Evolutionary conservation across 345 rosid species (phyloP).

Genomic region (Durio zibethinus): DNA sequence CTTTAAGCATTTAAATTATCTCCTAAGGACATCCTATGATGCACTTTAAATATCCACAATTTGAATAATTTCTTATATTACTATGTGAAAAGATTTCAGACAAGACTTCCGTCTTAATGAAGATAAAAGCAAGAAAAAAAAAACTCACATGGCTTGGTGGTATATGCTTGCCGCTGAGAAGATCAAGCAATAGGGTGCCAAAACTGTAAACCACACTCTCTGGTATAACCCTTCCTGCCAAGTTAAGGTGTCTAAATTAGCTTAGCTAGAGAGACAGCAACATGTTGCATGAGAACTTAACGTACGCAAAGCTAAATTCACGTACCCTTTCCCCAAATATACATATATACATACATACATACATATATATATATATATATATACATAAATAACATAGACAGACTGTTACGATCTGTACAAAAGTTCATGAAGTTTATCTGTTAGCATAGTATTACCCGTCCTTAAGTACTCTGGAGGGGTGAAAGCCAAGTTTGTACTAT

Average conservation of each 20-base stretch:
- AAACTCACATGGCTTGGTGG: constrained; percentile 81
- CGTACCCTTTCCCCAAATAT: background rate
- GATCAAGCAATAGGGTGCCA: constrained; percentile 79
- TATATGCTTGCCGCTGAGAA: constrained; percentile 84
- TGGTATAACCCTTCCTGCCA: constrained; percentile 71
- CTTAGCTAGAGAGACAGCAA: background rate
- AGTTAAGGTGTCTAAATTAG: background rate
- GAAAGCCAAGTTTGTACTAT: constrained; percentile 82
- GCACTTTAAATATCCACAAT: background rate
- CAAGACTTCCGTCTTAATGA: background rate
- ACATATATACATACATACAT: background rate
- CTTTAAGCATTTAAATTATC: constrained; percentile 5
- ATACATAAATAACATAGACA: background rate
- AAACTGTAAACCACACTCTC: constrained; percentile 88
- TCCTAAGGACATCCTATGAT: background rate
- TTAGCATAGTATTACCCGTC: constrained; percentile 44
- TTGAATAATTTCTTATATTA: background rate
- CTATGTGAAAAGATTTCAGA: background rate
- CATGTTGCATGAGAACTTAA: background rate
- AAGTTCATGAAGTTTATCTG: background rate
- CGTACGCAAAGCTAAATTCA: background rate
- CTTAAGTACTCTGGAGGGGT: constrained; percentile 85
- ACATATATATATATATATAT: background rate
- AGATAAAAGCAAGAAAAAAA: constrained; percentile 4
- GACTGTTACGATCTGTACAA: background rate